A percentile compares a stretch with the other conserved stretches of the same genome.
phyloP scores from a whole-genome alignment of 257 asterid species.

The Fraxinus anomala region DNA sequence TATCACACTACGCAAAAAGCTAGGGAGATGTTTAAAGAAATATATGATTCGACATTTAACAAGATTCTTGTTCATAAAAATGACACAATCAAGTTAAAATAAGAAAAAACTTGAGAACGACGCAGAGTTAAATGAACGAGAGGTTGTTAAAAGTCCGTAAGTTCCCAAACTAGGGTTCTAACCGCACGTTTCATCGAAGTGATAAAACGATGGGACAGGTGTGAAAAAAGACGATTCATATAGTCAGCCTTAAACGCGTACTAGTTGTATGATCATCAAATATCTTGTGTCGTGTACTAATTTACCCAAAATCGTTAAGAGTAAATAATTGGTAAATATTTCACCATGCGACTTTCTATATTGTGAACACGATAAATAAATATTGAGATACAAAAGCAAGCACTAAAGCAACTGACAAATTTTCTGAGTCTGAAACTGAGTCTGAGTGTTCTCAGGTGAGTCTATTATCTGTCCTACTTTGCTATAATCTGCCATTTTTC shows the following conservation, averaged over 20 bases:
- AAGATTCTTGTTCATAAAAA: not conserved
- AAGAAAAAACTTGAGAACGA: no score
- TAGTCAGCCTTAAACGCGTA: not conserved
- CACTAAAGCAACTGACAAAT: conserved; percentile 2
- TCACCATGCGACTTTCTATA: conserved; percentile 25
- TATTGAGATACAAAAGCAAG: not conserved
- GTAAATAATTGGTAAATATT: conserved; percentile 26
- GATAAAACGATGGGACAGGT: not conserved
- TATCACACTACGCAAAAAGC: no score
- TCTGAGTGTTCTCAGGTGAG: conserved; percentile 22
- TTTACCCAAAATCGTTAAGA: conserved; percentile 31
- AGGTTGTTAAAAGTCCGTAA: not conserved
- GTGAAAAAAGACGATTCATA: not conserved
- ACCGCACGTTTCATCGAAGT: no score
- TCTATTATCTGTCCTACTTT: conserved; percentile 25
- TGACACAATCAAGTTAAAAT: not conserved
- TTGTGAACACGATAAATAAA: not conserved
- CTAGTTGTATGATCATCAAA: not conserved
- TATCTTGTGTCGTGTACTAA: conserved; percentile 27
- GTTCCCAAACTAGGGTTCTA: not conserved
- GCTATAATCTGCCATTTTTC: not conserved
- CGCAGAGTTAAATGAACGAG: no score
- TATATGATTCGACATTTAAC: no score
- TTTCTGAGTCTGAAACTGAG: conserved; percentile 11
- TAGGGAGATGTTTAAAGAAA: no score